Percentiles rank a stretch among this genome's conserved stretches.
Evolutionary conservation across 1,139 yeast species (phyloP).

Genomic region (Zygosaccharomyces pseudobailii): DNA sequence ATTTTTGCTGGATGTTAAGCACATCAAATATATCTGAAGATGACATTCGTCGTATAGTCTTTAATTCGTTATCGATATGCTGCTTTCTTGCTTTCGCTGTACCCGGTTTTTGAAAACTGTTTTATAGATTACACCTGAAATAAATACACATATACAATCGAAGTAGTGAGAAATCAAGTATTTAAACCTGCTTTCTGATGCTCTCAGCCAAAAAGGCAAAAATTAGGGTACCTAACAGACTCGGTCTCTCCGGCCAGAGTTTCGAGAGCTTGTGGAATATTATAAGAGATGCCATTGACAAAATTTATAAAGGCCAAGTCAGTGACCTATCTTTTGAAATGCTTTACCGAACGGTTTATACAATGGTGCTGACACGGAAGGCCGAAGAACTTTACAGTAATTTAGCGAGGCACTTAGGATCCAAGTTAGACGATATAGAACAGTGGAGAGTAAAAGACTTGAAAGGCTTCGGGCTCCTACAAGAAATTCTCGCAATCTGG

Average conservation of each 20-base stretch:
- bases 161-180: not conserved
- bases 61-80: not conserved
- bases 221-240: constrained; percentile 70
- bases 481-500: constrained; percentile 56
- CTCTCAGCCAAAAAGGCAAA: constrained; percentile 36
- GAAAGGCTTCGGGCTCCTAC: constrained; percentile 40
- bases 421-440: constrained; percentile 43
- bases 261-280: constrained; percentile 59
- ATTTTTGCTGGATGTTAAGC: constrained; percentile 50
- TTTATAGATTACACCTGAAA: not conserved
- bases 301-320: constrained; percentile 72
- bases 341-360: constrained; percentile 77
- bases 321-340: constrained; percentile 78
- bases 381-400: constrained; percentile 67
- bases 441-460: constrained; percentile 15
- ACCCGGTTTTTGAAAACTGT: not conserved
- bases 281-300: constrained; percentile 67
- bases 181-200: constrained; percentile 2
- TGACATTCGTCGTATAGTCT: constrained; percentile 31
- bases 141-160: not conserved
- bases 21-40: constrained; percentile 74
- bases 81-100: not conserved
- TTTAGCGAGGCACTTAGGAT: constrained; percentile 48
- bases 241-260: constrained; percentile 25
- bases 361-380: constrained; percentile 67